These are phyloP conservation scores for Acanthamoeba quina DNA, from an alignment of 208 protist species.

Conservation along the genomic window DNA sequence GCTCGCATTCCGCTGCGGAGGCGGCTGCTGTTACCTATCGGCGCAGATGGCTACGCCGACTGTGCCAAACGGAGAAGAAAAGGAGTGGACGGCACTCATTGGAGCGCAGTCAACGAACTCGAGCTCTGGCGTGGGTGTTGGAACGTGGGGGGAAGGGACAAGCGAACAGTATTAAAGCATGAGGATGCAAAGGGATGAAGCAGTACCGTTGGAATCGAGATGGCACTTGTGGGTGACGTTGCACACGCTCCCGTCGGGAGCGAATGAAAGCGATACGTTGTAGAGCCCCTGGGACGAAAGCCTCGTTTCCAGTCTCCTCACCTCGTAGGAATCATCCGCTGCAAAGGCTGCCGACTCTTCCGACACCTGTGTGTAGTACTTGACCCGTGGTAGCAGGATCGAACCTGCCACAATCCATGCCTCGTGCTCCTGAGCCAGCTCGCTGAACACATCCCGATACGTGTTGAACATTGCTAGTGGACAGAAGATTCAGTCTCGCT, in stretches of 20 bases:
- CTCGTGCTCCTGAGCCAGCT: not conserved
- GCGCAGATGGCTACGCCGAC: slow-evolving; percentile 1
- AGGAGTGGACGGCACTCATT: not conserved
- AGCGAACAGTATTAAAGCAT: not conserved
- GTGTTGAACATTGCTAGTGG: not conserved
- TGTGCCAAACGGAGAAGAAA: not conserved
- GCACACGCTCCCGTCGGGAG: not conserved
- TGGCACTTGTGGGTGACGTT: slow-evolving; percentile 8
- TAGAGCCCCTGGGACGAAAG: not conserved
- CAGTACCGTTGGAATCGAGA: not conserved
- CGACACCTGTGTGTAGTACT: not conserved
- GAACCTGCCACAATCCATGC: not conserved
- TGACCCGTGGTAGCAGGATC: not conserved
- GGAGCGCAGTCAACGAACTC: not conserved
- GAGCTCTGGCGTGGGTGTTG: not conserved
- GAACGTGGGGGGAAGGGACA: not conserved
- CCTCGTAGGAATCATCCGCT: too few relatives aligned
- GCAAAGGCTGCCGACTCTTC: too few relatives aligned
- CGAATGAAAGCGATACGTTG: not conserved
- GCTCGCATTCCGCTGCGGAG: not conserved
- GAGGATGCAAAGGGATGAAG: too few relatives aligned
- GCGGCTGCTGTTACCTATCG: not conserved
- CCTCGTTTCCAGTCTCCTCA: not conserved
- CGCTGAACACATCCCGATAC: not conserved
- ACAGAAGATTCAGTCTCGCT: not conserved